Evolutionary conservation across 1,284 basidiomycete species (phyloP).

Genomic region (Microbotryum saponariae): DNA sequence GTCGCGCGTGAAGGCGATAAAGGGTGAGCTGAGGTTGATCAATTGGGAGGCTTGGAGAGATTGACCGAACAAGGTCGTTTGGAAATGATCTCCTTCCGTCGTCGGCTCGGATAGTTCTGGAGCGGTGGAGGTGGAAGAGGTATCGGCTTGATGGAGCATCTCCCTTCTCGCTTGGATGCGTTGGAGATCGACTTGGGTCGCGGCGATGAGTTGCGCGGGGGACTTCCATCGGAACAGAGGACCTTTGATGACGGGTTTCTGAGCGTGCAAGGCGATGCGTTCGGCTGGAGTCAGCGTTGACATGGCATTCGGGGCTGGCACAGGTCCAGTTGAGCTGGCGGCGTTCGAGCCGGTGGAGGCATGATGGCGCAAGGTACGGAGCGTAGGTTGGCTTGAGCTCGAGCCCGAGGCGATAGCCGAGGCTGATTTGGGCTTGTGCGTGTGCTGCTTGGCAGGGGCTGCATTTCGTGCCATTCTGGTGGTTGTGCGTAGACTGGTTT

Average conservation of each 20-base stretch:
- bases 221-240: constrained; percentile 26
- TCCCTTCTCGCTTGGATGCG: constrained; percentile 23
- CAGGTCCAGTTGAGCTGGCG: constrained; percentile 7
- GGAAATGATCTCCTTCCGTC: constrained; percentile 12
- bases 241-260: constrained; percentile 29
- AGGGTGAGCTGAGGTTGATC: constrained; percentile 34
- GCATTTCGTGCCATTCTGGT: no score
- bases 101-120: constrained; percentile 1
- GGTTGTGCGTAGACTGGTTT: no score
- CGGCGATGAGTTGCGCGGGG: constrained; percentile 18
- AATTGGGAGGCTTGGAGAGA: constrained; percentile 22
- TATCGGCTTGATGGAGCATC: constrained; percentile 28
- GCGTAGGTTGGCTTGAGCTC: constrained; percentile 3
- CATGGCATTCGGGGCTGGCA: constrained; percentile 14
- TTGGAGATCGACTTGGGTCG: constrained; percentile 28
- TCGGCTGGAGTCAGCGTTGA: constrained; percentile 16
- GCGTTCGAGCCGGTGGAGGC: constrained; percentile 5
- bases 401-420: neutral
- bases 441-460: no score
- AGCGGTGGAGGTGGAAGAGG: neutral
- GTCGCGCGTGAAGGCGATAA: constrained; percentile 25
- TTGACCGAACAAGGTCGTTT: constrained; percentile 29
- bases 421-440: neutral
- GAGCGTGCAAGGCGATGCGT: constrained; percentile 18
- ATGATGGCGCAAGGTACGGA: constrained; percentile 23